phyloP scores from a whole-genome alignment of 2,329 filamentous ascomycete species.

The Xylaria sp. region DNA sequence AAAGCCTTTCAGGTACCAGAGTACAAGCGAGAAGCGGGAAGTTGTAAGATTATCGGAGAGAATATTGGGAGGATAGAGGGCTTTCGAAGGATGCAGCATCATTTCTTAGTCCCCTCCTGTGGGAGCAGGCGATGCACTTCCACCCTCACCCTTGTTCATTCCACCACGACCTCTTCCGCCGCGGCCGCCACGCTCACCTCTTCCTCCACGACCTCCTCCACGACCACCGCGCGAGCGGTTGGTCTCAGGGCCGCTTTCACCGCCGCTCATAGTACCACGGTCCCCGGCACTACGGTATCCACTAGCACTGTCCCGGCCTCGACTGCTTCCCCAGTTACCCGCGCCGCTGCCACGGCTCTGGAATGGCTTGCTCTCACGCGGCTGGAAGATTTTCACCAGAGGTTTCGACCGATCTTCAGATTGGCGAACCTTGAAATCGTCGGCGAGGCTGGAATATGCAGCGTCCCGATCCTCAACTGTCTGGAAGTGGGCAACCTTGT shows the following conservation, averaged over 20 bases:
- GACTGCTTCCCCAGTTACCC: constrained; percentile 74
- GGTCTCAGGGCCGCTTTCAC: constrained; percentile 75
- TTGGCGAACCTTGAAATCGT: constrained; percentile 78
- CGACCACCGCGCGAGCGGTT: constrained; percentile 66
- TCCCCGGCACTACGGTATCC: constrained; percentile 89
- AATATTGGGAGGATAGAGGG: constrained; percentile 36
- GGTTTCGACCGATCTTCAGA: constrained; percentile 81
- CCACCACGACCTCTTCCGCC: constrained; percentile 59
- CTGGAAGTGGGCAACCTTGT: constrained; percentile 89
- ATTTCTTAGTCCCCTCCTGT: constrained; percentile 59
- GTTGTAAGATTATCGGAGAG: constrained; percentile 45
- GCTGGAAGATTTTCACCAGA: constrained; percentile 84
- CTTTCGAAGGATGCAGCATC: constrained; percentile 21
- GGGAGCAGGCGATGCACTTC: constrained; percentile 64
- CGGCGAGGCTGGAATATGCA: constrained; percentile 78
- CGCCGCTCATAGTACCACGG: constrained; percentile 70
- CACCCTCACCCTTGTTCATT: constrained; percentile 67
- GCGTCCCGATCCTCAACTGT: constrained; percentile 81
- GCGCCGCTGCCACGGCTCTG: constrained; percentile 69
- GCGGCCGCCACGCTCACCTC: constrained; percentile 67
- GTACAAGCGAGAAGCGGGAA: constrained; percentile 44
- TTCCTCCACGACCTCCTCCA: constrained; percentile 66
- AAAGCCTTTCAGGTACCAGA: constrained; percentile 41
- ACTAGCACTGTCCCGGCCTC: constrained; percentile 71
- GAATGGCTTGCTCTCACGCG: constrained; percentile 68